A percentile compares a stretch with the other conserved stretches of the same genome.
These are phyloP conservation scores for Candida ficus DNA, from an alignment of 805 yeast genomes.

Conservation along the genomic window DNA sequence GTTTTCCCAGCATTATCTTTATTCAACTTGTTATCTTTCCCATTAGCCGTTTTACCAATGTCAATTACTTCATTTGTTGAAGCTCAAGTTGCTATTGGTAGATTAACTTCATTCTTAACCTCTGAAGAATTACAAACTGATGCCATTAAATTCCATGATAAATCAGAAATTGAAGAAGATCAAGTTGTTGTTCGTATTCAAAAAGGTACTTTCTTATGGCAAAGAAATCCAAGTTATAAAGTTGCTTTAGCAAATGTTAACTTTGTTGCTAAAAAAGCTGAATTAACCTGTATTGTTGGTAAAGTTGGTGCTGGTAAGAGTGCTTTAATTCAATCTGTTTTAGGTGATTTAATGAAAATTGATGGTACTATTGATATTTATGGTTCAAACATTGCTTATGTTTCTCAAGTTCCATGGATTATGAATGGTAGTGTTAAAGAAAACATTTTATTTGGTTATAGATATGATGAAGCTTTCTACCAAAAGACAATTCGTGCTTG, in stretches of 20 bases:
- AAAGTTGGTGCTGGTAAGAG: constrained; percentile 89
- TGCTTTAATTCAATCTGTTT: constrained; percentile 70
- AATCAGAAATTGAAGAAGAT: constrained; percentile 55
- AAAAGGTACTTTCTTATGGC: constrained; percentile 74
- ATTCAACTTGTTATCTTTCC: constrained; percentile 86
- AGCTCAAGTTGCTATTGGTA: constrained; percentile 74
- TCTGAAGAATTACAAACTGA: constrained; percentile 80
- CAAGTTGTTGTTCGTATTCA: constrained; percentile 50
- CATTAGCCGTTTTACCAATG: constrained; percentile 88
- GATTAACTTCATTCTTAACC: constrained; percentile 70
- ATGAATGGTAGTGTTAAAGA: constrained; percentile 92
- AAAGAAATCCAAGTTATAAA: constrained; percentile 63
- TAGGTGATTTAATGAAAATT: constrained; percentile 75
- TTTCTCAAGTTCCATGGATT: constrained; percentile 93
- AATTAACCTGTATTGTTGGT: constrained; percentile 81
- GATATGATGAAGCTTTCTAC: constrained; percentile 76
- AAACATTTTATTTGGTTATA: constrained; percentile 86
- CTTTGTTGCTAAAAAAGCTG: constrained; percentile 64
- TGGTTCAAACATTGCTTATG: constrained; percentile 76
- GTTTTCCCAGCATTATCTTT: constrained; percentile 88
- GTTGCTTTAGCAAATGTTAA: constrained; percentile 62
- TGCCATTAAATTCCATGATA: constrained; percentile 49
- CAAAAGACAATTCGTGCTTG: constrained; percentile 80
- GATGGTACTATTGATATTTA: constrained; percentile 66
- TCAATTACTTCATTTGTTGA: constrained; percentile 83